A percentile compares a stretch with the other conserved stretches of the same genome.
These are phyloP conservation scores for Pythium phragmiticola DNA, from an alignment of 352 stramenopile species.

Conservation along the genomic window DNA sequence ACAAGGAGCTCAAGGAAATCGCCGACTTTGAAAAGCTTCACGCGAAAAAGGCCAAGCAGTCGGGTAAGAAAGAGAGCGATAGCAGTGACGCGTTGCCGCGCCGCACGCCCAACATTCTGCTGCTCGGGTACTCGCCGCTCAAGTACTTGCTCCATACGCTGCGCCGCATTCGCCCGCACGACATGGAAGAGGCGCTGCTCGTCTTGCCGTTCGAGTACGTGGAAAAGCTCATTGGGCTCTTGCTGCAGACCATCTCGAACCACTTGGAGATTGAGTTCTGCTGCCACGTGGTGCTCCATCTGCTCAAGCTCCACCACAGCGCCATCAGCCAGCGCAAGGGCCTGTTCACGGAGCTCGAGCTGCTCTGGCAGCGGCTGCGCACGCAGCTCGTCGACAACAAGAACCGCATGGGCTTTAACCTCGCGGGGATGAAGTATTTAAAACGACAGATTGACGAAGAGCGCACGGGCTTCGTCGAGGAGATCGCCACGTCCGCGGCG, in stretches of 20 bases:
- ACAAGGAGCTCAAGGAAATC: conserved; percentile 90
- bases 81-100: conserved; percentile 27
- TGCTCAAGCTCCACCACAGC: conserved; percentile 78
- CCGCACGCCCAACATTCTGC: conserved; percentile 89
- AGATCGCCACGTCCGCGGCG: conserved; percentile 45
- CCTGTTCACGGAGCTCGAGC: conserved; percentile 76
- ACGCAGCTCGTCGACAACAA: conserved; percentile 74
- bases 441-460: conserved; percentile 82
- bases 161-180: conserved; percentile 89
- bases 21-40: conserved; percentile 63
- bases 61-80: conserved; percentile 56
- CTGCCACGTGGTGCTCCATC: conserved; percentile 70
- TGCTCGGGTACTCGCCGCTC: conserved; percentile 93
- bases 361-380: conserved; percentile 77
- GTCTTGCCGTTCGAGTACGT: conserved; percentile 97
- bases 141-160: conserved; percentile 95
- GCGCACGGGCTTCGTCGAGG: conserved; percentile 73
- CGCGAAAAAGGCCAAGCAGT: conserved; percentile 58
- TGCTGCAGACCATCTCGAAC: conserved; percentile 88
- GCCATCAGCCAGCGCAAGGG: conserved; percentile 66
- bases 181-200: conserved; percentile 97
- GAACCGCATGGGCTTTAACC: conserved; percentile 87
- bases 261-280: conserved; percentile 93
- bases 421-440: conserved; percentile 87
- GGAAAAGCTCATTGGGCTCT: conserved; percentile 91